A percentile compares a stretch with the other conserved stretches of the same genome.
Evolutionary conservation across 306 rosid species (phyloP).

Genomic region (Arachis hypogaea): DNA sequence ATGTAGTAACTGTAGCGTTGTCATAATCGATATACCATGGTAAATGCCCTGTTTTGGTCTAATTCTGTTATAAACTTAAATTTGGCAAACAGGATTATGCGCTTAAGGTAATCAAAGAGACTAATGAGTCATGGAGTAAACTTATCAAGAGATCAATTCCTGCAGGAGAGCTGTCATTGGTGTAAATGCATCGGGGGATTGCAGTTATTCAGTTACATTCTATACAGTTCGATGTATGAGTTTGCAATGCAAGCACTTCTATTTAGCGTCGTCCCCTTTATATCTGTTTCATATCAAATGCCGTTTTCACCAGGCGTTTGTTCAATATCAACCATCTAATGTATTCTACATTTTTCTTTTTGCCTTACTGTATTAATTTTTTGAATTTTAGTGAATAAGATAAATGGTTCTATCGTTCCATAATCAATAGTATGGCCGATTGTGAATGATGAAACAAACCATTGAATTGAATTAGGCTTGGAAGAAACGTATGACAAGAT

Average conservation of each 20-base stretch:
- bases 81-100: constrained; percentile 69
- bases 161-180: constrained; percentile 80
- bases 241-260: constrained; percentile 23
- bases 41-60: not conserved
- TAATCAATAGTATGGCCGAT: not conserved
- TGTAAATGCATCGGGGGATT: constrained; percentile 44
- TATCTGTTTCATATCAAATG: constrained; percentile 24
- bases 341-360: not conserved
- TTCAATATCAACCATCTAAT: constrained; percentile 28
- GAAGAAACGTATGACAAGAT: not conserved
- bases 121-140: constrained; percentile 87
- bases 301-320: constrained; percentile 22
- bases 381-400: not conserved
- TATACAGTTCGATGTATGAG: constrained; percentile 31
- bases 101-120: constrained; percentile 75
- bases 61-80: constrained; percentile 8
- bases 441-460: not conserved
- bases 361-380: not conserved
- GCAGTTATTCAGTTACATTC: constrained; percentile 20
- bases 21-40: not conserved
- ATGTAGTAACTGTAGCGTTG: not conserved
- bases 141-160: constrained; percentile 85
- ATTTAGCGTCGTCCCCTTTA: constrained; percentile 13
- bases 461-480: not conserved
- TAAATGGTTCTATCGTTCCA: not conserved